phyloP scores from a whole-genome alignment of 2,329 filamentous ascomycete genomes.

The Beauveria varroae region DNA sequence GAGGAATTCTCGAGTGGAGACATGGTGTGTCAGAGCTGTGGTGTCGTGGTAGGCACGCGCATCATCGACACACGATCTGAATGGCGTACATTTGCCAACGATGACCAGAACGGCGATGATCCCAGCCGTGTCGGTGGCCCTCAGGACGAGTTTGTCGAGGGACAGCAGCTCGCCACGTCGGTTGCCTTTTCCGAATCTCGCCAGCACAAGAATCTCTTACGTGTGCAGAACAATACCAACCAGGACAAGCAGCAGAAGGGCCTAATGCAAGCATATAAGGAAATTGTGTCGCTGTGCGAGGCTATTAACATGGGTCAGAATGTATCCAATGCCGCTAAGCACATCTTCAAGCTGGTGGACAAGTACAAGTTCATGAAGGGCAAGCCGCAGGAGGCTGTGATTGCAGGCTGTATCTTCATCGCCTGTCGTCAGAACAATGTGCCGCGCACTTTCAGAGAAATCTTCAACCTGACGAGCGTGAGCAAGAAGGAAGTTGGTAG shows the following conservation, averaged over 20 bases:
- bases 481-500: slow-evolving; percentile 96
- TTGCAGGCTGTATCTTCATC: slow-evolving; percentile 96
- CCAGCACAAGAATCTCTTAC: slow-evolving; percentile 65
- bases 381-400: slow-evolving; percentile 87
- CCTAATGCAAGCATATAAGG: slow-evolving; percentile 76
- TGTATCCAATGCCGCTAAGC: slow-evolving; percentile 84
- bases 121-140: slow-evolving; percentile 97
- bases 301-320: slow-evolving; percentile 72
- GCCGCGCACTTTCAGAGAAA: slow-evolving; percentile 87
- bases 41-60: slow-evolving; percentile 80
- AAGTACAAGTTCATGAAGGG: slow-evolving; percentile 92
- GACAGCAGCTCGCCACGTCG: slow-evolving; percentile 78
- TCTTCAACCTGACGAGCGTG: slow-evolving; percentile 87
- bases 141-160: slow-evolving; percentile 81
- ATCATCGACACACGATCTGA: slow-evolving; percentile 95
- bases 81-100: slow-evolving; percentile 98
- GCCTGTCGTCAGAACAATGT: slow-evolving; percentile 85
- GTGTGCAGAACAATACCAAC: slow-evolving; percentile 78
- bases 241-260: slow-evolving; percentile 78
- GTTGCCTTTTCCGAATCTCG: slow-evolving; percentile 77
- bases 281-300: slow-evolving; percentile 83
- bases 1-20: slow-evolving; percentile 92
- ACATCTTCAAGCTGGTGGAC: slow-evolving; percentile 90
- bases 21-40: slow-evolving; percentile 87
- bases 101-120: slow-evolving; percentile 93